Evolutionary conservation across 148 eudicot species (phyloP), one percentile per base, ranked within the genome.

Genomic region (Tetragonia tetragonoides): DNA sequence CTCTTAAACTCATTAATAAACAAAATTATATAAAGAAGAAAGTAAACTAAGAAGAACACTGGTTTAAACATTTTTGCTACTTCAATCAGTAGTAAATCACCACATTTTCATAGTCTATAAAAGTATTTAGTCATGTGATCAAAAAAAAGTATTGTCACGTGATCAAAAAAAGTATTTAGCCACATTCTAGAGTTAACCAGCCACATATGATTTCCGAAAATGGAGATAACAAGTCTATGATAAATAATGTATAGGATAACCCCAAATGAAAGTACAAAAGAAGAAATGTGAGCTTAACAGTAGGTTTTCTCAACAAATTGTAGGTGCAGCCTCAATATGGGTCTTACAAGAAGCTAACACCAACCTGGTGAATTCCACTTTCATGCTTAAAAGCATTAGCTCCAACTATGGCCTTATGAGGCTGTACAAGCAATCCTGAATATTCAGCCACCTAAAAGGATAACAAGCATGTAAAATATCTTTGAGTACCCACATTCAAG

Each of bases 341-440:
- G 44, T 49, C 59, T 81, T 24, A 28, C 3, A n/a, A 70, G 42
- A 38, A 24, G 39, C 68, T 40, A 24, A 72, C 12, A 69, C 83
- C 51, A 74, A 84, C 86, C 86, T 86, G 88, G 42, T 86, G 86
- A 68, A 86, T 86, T 60, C 88, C 86, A 86, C 88, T 86, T 79
- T 83, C 85, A 85, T 90, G 93, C 72, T 85, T 87, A 80, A 86
- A 86, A 63, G 89, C 91, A 79, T 90, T 90, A 60, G 88, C 87
- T 66, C 90, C 91, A 54, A 90, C 90, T 75, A 89, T 84, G 67
- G 90, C 89, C 84, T 89, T 89, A 78, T 87, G 90, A 21, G 88
- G 86, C 67, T 86, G 86, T 70, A 86, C 84, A 63, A 71, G 83
- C 57, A 86, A 64, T 76, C 88, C 86, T 53, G 88, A 65, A 74